Conservation (phyloP, 805 yeast species). For the Spencermartinsiella europaea region DNA sequence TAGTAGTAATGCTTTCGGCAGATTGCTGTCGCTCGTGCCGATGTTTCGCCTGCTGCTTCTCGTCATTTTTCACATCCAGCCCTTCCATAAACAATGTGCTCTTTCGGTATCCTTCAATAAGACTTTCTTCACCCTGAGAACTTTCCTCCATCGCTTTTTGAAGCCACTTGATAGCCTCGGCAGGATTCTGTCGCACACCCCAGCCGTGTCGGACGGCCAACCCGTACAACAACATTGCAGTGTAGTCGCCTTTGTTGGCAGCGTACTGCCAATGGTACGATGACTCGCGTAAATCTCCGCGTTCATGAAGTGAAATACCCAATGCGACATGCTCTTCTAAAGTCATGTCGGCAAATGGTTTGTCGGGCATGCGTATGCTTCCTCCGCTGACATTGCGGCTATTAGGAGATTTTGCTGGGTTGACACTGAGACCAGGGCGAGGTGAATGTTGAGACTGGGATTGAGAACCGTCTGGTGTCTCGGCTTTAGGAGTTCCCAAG, state of each 20-base stretch:
- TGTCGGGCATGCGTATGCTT: not conserved
- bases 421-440: not conserved
- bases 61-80: not conserved
- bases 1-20: not conserved
- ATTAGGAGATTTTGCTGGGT: not conserved
- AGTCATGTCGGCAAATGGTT: slow-evolving; percentile 20
- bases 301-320: slow-evolving; percentile 39
- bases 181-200: slow-evolving; percentile 56
- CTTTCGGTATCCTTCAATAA: not conserved
- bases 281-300: slow-evolving; percentile 62
- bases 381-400: not conserved
- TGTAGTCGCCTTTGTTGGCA: slow-evolving; percentile 53
- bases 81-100: slow-evolving; percentile 1
- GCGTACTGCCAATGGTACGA: slow-evolving; percentile 63
- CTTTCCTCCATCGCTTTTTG: slow-evolving; percentile 39
- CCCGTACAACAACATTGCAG: slow-evolving; percentile 68
- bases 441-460: too few species aligned
- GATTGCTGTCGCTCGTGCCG: not conserved
- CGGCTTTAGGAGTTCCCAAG: too few species aligned
- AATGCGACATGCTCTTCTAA: slow-evolving; percentile 28
- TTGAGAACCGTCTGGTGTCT: too few species aligned
- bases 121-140: slow-evolving; percentile 13
- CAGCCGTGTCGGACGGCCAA: slow-evolving; percentile 62
- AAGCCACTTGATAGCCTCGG: slow-evolving; percentile 55
- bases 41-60: not conserved